Percentiles rank a stretch among this genome's conserved stretches.
These are phyloP conservation scores for Cynara cardunculus DNA, from an alignment of 129 eudicot genomes.

Conservation along the genomic window DNA sequence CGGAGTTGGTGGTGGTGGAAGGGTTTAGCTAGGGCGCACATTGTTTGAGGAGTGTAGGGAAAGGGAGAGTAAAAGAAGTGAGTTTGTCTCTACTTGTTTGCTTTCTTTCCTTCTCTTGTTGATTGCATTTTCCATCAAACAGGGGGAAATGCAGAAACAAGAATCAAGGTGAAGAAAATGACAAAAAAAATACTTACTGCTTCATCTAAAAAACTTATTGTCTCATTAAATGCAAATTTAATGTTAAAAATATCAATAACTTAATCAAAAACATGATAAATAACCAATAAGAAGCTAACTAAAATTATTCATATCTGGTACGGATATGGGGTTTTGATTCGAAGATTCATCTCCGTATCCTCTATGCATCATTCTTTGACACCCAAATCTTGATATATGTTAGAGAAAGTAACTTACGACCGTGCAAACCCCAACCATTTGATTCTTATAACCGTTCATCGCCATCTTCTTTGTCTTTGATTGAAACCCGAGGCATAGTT, in stretches of 20 bases:
- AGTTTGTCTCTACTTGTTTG: conserved; percentile 41
- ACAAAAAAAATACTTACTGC: conserved; percentile 12
- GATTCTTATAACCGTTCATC: no score
- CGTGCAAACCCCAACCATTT: no score
- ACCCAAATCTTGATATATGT: no score
- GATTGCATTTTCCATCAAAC: conserved; percentile 23
- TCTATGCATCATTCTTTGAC: no score
- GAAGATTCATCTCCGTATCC: no score
- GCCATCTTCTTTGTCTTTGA: no score
- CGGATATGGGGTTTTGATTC: no score
- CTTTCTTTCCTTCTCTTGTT: conserved; percentile 17
- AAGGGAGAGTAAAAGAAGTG: conserved; percentile 22
- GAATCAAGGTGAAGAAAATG: conserved; percentile 31
- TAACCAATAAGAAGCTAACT: no score
- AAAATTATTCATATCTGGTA: no score
- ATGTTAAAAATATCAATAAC: not conserved
- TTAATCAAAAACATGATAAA: no score
- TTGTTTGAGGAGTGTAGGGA: conserved; percentile 28
- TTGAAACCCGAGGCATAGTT: no score
- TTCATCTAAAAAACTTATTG: not conserved
- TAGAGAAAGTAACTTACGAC: no score
- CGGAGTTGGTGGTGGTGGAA: conserved; percentile 24
- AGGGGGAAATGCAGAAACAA: conserved; percentile 18
- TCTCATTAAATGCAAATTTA: not conserved
- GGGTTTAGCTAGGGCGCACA: conserved; percentile 29